A percentile compares a stretch with the other conserved stretches of the same genome.
phyloP scores from a whole-genome alignment of 2,329 filamentous ascomycete genomes.

The Colletotrichum chlorophyti region DNA sequence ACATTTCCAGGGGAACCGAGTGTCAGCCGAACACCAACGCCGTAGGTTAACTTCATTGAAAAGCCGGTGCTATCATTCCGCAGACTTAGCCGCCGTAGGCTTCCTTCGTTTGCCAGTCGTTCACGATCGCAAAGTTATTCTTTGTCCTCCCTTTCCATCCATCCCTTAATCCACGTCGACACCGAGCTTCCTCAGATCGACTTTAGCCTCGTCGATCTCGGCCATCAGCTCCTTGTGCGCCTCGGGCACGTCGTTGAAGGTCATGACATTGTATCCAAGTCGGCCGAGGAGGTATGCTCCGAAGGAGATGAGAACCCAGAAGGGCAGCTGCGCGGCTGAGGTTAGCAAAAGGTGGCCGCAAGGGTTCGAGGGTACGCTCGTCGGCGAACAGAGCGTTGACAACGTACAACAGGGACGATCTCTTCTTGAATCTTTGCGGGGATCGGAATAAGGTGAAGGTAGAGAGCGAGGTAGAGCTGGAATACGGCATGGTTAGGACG shows the following conservation, averaged over 20 bases:
- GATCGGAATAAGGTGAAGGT: constrained; percentile 82
- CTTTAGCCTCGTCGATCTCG: constrained; percentile 81
- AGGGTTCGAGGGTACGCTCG: not conserved
- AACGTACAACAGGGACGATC: constrained; percentile 85
- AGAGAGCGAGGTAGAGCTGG: constrained; percentile 90
- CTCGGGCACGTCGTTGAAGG: constrained; percentile 94
- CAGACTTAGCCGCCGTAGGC: too few relatives aligned
- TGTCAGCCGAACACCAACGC: too few relatives aligned
- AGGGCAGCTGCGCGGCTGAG: constrained; percentile 72
- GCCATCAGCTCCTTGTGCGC: constrained; percentile 88
- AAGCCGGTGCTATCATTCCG: too few relatives aligned
- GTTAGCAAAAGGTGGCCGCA: constrained; percentile 8
- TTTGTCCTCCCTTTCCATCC: too few relatives aligned
- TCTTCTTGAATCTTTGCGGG: constrained; percentile 80
- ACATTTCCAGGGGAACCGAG: too few relatives aligned
- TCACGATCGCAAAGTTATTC: too few relatives aligned
- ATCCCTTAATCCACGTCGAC: constrained; percentile 74
- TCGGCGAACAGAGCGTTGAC: not conserved
- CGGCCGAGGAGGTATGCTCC: constrained; percentile 91
- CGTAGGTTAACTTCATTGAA: too few relatives aligned
- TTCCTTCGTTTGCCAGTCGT: too few relatives aligned
- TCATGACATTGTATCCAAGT: constrained; percentile 90
- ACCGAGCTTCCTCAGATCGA: constrained; percentile 75
- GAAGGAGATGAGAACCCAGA: constrained; percentile 91
- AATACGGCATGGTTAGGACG: constrained; percentile 30